A percentile compares a stretch with the other conserved stretches of the same genome.
phyloP scores from a whole-genome alignment of 1,284 basidiomycete species.

The Pyrrhoderma noxium region DNA sequence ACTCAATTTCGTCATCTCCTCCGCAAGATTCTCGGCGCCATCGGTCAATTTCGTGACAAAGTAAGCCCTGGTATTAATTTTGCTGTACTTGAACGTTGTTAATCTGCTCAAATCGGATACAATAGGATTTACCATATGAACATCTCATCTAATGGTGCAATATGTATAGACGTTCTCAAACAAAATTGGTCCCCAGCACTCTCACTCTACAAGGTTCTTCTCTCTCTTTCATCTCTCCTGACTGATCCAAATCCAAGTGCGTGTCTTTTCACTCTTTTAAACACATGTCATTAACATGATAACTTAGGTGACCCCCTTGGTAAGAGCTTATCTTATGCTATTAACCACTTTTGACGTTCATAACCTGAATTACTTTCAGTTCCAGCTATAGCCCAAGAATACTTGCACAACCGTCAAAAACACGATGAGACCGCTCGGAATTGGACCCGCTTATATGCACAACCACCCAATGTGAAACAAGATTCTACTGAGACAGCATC shows the following conservation, averaged over 20 bases:
- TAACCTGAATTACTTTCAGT: constrained; percentile 34
- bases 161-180: constrained; percentile 81
- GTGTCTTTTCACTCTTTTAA: constrained; percentile 25
- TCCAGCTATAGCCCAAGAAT: constrained; percentile 66
- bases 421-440: constrained; percentile 60
- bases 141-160: constrained; percentile 66
- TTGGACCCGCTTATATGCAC: constrained; percentile 58
- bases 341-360: not conserved
- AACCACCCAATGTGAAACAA: constrained; percentile 26
- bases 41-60: constrained; percentile 71
- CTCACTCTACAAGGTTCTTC: constrained; percentile 85
- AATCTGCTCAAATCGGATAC: not conserved
- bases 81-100: not conserved
- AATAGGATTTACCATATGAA: constrained; percentile 89
- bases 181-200: constrained; percentile 87
- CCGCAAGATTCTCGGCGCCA: constrained; percentile 73
- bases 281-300: constrained; percentile 1
- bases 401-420: constrained; percentile 49
- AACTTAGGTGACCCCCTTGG: constrained; percentile 62
- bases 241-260: constrained; percentile 86
- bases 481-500: not conserved
- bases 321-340: constrained; percentile 24
- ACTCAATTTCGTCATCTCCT: constrained; percentile 7
- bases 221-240: constrained; percentile 79
- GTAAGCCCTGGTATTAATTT: constrained; percentile 30